Conservation (phyloP, 2,329 filamentous ascomycete genomes). For the Colletotrichum graminicola region DNA sequence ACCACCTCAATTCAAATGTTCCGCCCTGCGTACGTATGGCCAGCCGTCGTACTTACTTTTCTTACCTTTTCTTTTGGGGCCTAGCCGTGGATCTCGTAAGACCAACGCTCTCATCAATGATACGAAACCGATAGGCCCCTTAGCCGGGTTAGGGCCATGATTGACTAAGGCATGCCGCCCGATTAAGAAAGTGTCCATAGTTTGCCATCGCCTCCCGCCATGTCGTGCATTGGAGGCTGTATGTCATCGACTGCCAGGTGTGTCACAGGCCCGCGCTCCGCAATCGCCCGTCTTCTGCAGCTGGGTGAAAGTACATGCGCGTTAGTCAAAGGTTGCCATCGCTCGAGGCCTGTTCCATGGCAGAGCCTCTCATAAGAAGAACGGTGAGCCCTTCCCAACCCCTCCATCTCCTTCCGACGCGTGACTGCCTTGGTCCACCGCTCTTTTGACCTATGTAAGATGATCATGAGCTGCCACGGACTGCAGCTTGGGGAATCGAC, state of each 20-base stretch:
- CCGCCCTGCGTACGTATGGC: conserved; percentile 37
- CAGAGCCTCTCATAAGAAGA: conserved; percentile 27
- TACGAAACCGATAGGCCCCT: conserved; percentile 37
- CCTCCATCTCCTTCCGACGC: conserved; percentile 13
- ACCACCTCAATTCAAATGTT: conserved; percentile 18
- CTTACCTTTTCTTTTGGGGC: conserved; percentile 35
- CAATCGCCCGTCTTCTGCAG: conserved; percentile 23
- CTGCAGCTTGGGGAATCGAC: conserved; percentile 32
- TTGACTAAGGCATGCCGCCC: conserved; percentile 35
- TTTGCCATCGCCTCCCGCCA: conserved; percentile 20
- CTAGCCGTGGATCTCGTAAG: conserved; percentile 13
- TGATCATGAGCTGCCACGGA: conserved; percentile 36
- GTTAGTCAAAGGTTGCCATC: conserved; percentile 26
- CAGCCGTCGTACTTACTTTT: conserved; percentile 27
- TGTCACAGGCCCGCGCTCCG: conserved; percentile 24
- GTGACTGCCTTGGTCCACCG: conserved; percentile 35
- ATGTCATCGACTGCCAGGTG: conserved; percentile 10
- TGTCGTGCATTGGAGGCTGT: conserved; percentile 20
- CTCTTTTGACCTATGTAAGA: conserved; percentile 36
- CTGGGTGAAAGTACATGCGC: conserved; percentile 29
- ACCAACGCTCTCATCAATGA: conserved; percentile 24
- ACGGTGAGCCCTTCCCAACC: conserved; percentile 36
- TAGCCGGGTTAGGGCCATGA: conserved; percentile 20
- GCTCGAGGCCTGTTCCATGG: conserved; percentile 33
- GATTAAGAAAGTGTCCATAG: conserved; percentile 32